Evolutionary conservation across 805 yeast genomes (phyloP), one percentile per base, ranked within the genome.

Genomic region (Pichia exigua): DNA sequence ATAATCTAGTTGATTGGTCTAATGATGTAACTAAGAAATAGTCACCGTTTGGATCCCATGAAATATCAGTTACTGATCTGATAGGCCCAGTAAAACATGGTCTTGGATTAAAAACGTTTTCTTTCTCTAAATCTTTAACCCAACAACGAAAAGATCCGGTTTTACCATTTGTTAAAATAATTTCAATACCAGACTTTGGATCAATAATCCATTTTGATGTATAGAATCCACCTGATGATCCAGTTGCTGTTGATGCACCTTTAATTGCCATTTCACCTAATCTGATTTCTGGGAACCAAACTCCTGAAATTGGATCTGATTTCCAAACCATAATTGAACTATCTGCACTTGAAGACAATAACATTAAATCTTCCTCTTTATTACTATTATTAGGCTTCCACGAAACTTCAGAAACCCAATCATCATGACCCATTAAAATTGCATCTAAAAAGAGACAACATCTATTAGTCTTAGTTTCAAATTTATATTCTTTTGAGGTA

Each of bases 211-310:
- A 94, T 26, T 83, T 61, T 44, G 78, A 73, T 6, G 77, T 72
- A 81, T 82, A 79, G 59, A 79, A 79, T 1, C 84, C 84, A 40
- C 84, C 84, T 9, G 82, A 82, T 0, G 99, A 85, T 8, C 99
- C 99, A 0, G 99, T 94, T 4, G 99, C 99, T 0, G 99, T 90
- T 4, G 96, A 86, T 0, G 99, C 97, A 61, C 99, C 99, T 68
- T 94, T 92, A 47, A 90, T 85, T 43, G 96, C 85, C 54, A 94
- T 75, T 60, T 95, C 98, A 45, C 99, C 99, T 20, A 94, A 70
- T 58, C 98, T 73, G 20, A 83, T 72, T 10, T 76, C 75, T 48
- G 95, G 85, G 21, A 87, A 74, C 99, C 99, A 94, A 45, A 94
- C 83, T 3, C 97, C 97, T 7, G 95, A 86, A 2, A 78, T 74